Base-by-base conservation (phyloP, 352 stramenopile genomes). In the Pythium aristosporum region DNA sequence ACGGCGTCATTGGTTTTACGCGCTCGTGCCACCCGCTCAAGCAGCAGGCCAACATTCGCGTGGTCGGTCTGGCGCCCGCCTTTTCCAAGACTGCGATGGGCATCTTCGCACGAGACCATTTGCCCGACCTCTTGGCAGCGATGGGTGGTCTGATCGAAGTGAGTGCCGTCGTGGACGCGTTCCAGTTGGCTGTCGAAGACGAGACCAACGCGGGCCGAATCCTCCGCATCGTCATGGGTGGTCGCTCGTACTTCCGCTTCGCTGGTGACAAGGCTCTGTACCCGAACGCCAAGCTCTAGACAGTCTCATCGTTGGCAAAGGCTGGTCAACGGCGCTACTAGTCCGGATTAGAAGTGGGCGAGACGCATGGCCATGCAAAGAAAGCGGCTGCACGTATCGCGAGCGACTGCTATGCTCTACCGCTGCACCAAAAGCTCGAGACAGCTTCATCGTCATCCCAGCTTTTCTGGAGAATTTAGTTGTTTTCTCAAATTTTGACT, bases 61-160 rank as follows among this genome's bases (percentile, higher is more conserved):
- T 79, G 25, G 85, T 90, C 43, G 82, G 73, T 36, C 67, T 94
- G 57, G 86, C 77, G 20, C 85, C 82, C 13, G 76, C 62, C 30
- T 94, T 92, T 36, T 71, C 85, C 0, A 71, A 91, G 59, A 94
- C 85, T 0, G 68, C 69, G 7, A 91, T 92, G 79, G 85, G 85
- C 15, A 74, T 65, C 28, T 12, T 68, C 3, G 82, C 79, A 4
- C 37, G 64, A 8, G 69, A 74, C 16, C 53, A 70, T 0, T 57
- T 88, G 36, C 73, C 70, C 0, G 52, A 84, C 54, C 77, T 85
- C 55, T 85, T 68, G 56, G 75, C 69, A 42, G 73, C 76, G 51
- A 85, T 88, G 76, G 80, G 78, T 13, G 65, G 70, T 7, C 51
- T 75, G 16, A 76, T 76, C 52, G 50, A 81, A 11, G 61, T 88